Evolutionary conservation across 768 basidiomycete genomes (phyloP), one percentile per base, ranked within the genome.

Genomic region (Phylloporus sp.): DNA sequence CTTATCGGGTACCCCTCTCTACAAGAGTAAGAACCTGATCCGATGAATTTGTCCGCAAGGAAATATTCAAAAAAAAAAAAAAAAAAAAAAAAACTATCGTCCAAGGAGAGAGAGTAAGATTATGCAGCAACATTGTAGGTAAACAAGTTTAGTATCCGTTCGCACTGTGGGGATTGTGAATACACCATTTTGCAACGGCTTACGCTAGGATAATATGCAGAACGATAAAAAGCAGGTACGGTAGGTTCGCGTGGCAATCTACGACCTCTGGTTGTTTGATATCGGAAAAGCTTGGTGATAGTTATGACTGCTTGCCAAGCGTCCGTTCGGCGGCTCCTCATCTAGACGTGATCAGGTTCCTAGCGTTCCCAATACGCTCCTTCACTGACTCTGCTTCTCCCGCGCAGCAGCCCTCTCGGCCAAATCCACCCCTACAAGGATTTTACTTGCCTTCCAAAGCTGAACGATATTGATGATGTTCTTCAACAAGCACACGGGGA

Each of bases 371-470:
- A 15, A 49, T 23, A 45, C 13, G 26, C 35, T 18, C 16, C 7
- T 40, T 53, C 43, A 66, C 23, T 57, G 32, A 31, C 44, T 13
- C 50, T 49, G 48, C 40, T 55, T 65, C 50, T 78, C 73, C 50
- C 85, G 73, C 18, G 80, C 86, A 50, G 79, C 78, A 34, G 84
- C 84, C 58, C 94, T 75, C 70, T 95, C 92, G 39, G 89, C 90
- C 42, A 97, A 73, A 64, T 97, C 94, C 11, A 97, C 89, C 1
- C 94, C 93, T 13, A 97, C 94, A 15, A 97, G 78, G 49, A 93
- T 91, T 72, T 93, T 93, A 31, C 89, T 88, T 24, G 97, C 95
- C 69, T 99, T 99, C 95, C 95, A 97, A 52, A 97, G 81, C 70
- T 99, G 97, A 7, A 99, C 94, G 29, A 89, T 69, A 68, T 97